Percentiles rank a stretch among this genome's conserved stretches.
Evolutionary conservation across 306 rosid genomes (phyloP).

Genomic region (Citrullus amarus): DNA sequence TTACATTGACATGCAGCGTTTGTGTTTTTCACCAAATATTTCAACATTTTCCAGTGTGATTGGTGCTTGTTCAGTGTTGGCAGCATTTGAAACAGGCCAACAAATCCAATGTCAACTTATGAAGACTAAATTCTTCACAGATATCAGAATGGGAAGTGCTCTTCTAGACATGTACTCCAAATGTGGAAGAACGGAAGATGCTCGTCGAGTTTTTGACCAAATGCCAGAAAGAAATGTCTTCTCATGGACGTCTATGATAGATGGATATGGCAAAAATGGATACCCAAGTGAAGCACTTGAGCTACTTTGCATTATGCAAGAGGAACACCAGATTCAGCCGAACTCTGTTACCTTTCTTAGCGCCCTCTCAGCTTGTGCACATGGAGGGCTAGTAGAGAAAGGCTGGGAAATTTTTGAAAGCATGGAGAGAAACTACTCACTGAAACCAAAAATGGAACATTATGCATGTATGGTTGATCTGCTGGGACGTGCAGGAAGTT

Average conservation of each 20-base stretch:
- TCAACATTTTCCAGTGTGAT: conserved; percentile 81
- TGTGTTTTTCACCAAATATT: conserved; percentile 51
- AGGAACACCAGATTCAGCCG: conserved; percentile 29
- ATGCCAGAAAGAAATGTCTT: conserved; percentile 66
- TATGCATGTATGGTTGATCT: conserved; percentile 88
- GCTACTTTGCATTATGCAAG: conserved; percentile 47
- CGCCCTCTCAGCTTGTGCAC: conserved; percentile 78
- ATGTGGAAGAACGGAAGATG: conserved; percentile 63
- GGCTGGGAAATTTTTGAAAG: conserved; percentile 62
- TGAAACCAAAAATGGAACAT: conserved; percentile 81
- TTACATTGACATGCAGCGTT: conserved; percentile 62
- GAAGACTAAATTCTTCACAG: conserved; percentile 39
- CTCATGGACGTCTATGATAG: conserved; percentile 94
- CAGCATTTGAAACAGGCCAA: conserved; percentile 54
- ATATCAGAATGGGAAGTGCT: conserved; percentile 72
- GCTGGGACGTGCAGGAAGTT: conserved; percentile 71
- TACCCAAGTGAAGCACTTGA: conserved; percentile 56
- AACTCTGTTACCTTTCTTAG: conserved; percentile 71
- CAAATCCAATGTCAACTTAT: conserved; percentile 69
- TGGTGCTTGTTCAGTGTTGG: conserved; percentile 71
- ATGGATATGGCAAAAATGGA: conserved; percentile 88
- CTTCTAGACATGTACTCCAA: conserved; percentile 76
- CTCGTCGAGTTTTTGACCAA: conserved; percentile 46
- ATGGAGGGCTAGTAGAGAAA: conserved; percentile 62
- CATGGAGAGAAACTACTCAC: conserved; percentile 44